These are phyloP conservation scores for Ceraceosorus bombacis DNA, from an alignment of 1,284 basidiomycete species.

Conservation along the genomic window DNA sequence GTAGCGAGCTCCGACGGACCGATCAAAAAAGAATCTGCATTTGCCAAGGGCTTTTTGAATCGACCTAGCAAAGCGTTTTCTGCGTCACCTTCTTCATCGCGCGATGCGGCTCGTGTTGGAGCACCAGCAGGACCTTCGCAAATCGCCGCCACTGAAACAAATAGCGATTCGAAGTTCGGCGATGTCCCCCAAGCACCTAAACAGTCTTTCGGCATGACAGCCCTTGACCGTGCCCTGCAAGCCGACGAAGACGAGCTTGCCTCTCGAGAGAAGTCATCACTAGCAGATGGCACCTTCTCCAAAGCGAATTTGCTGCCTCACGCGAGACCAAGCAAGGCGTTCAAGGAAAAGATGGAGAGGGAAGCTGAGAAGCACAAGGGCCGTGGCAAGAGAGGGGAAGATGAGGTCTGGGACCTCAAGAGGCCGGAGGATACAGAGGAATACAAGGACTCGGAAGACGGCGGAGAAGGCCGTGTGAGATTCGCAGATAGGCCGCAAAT, in stretches of 20 bases:
- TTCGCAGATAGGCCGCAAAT: not conserved
- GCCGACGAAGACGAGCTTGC: slow-evolving; percentile 20
- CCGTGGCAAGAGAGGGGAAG: slow-evolving; percentile 5
- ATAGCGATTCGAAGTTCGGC: too few species aligned
- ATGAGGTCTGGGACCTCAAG: not conserved
- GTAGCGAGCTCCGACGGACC: too few species aligned
- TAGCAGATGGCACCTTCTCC: slow-evolving; percentile 31
- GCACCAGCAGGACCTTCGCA: too few species aligned
- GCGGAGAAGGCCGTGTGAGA: slow-evolving; percentile 16
- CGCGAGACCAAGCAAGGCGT: slow-evolving; percentile 44
- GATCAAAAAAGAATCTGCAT: too few species aligned
- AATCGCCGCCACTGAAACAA: too few species aligned
- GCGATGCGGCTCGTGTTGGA: too few species aligned
- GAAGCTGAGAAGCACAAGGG: not conserved
- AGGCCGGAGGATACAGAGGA: slow-evolving; percentile 7
- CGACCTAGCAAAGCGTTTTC: too few species aligned
- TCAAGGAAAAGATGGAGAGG: slow-evolving; percentile 31
- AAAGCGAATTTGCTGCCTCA: slow-evolving; percentile 26
- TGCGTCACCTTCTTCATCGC: too few species aligned
- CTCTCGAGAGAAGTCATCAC: not conserved
- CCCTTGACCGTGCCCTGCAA: slow-evolving; percentile 31
- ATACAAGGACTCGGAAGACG: slow-evolving; percentile 6
- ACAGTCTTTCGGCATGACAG: slow-evolving; percentile 35
- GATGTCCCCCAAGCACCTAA: slow-evolving; percentile 15
- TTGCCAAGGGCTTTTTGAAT: too few species aligned